Base-by-base conservation (phyloP, 1,139 yeast species). In the Yamadazyma songkhlaensis region DNA sequence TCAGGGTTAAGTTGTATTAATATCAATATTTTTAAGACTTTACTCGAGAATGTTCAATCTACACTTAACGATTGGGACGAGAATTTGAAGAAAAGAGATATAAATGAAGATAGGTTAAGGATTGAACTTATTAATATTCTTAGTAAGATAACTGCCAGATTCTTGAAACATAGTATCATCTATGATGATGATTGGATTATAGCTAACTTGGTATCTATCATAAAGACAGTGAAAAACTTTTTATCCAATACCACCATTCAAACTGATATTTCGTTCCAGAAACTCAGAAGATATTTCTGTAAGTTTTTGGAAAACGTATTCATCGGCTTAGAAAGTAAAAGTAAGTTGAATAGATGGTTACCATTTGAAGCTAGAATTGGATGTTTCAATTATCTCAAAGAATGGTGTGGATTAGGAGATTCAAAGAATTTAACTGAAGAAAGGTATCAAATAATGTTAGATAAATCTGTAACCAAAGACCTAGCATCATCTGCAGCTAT, bases 331-430 rank as follows among this genome's bases (percentile, higher is more conserved):
- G 61, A 64, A 48, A 66, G 66, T 26, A 57, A 57, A 24, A 62
- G 77, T 6, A 74, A 71, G 15, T 46, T 66, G 35, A 53, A 64
- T 32, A 67, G 67, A 33, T 79, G 92, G 78, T 65, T 90, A 17
- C 92, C 95, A 1, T 89, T 89, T 55, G 90, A 84, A 50, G 94
- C 92, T 8, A 70, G 97, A 41, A 80, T 86, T 20, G 84, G 89
- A 1, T 84, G 94, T 48, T 89, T 88, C 60, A 79, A 81, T 34
- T 83, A 78, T 52, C 66, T 92, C 43, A 89, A 85, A 47, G 96
- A 87, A 54, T 94, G 99, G 99, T 88, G 96, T 59, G 95, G 95
- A 0, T 80, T 78, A 43, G 97, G 97, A 1, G 83, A 77, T 36
- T 69, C 79, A 25, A 70, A 77, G 15, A 62, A 69, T 1, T 55